phyloP scores from a whole-genome alignment of 768 basidiomycete species.

The Naganishia antarctica region DNA sequence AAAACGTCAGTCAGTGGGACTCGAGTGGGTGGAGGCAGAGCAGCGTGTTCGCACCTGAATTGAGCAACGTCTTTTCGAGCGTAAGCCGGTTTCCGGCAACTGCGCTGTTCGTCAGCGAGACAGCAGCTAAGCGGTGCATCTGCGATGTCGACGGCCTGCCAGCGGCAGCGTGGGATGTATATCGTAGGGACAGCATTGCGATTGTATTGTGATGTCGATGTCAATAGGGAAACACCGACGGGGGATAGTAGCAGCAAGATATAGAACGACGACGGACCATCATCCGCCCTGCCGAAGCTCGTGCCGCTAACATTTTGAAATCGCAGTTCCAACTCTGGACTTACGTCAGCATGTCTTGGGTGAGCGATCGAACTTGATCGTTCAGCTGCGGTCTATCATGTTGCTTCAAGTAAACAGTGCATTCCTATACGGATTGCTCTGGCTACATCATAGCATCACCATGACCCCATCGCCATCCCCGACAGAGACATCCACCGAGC shows the following conservation, averaged over 20 bases:
- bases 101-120: background rate
- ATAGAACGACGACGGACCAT: background rate
- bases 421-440: too few species aligned
- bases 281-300: too few species aligned
- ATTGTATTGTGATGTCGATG: too few species aligned
- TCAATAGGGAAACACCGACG: too few species aligned
- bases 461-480: background rate
- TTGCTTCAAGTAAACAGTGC: too few species aligned
- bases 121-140: background rate
- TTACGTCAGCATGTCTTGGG: too few species aligned
- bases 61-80: background rate
- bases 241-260: too few species aligned
- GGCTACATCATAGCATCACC: background rate
- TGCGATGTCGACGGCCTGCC: background rate
- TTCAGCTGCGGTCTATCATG: too few species aligned
- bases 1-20: too few species aligned
- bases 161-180: background rate
- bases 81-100: background rate
- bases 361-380: too few species aligned
- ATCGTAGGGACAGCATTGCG: conserved; percentile 7
- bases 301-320: too few species aligned
- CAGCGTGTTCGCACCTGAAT: background rate
- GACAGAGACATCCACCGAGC: background rate
- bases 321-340: too few species aligned
- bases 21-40: background rate